Base-by-base conservation (phyloP, 768 basidiomycete genomes). In the Rossbeevera mucosa region DNA sequence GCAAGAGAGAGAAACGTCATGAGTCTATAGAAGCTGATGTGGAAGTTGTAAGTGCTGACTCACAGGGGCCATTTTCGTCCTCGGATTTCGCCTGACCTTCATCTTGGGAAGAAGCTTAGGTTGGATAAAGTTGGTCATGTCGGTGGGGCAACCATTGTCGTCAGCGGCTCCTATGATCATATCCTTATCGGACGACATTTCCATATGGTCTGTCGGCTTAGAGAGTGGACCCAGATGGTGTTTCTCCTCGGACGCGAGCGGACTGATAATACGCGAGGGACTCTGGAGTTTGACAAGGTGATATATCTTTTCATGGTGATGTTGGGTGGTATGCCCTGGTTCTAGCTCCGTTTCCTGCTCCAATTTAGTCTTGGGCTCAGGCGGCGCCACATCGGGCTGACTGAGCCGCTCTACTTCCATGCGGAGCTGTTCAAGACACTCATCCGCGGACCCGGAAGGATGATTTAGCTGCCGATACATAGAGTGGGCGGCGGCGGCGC, bases 51-150 rank as follows among this genome's bases (percentile, higher is more conserved):
- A 28, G 26, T n/a, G 53, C 44, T 59, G 56, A 58, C 68, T 61
- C 59, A 68, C 68, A 29, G 48, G 48, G 30, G 50, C 59, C 2
- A 38, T 24, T 1, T 21, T 66, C 22, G 50, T 64, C 68, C 59
- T 70, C 59, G 68, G 64, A 55, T 59, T 62, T 60, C 64, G 52
- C 50, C 50, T 66, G 25, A 50, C 29, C 20, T 47, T 54, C 45
- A 54, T 55, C 18, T 48, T 53, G 45, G 54, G 56, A 8, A n/a
- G 46, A 31, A 29, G 58, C 16, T 5, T 21, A 42, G 47, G 47
- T 20, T 43, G 47, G 28, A 46, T 28, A 40, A 42, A 29, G 11
- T 28, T 36, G 9, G 21, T 49, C 31, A 30, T n/a, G 5, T 59
- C 54, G 44, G 44, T 13, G 5, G 47, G 45, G 20, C 33, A 41